These are phyloP conservation scores for Boletus rubroflammeus DNA, from an alignment of 768 basidiomycete species.

Conservation along the genomic window DNA sequence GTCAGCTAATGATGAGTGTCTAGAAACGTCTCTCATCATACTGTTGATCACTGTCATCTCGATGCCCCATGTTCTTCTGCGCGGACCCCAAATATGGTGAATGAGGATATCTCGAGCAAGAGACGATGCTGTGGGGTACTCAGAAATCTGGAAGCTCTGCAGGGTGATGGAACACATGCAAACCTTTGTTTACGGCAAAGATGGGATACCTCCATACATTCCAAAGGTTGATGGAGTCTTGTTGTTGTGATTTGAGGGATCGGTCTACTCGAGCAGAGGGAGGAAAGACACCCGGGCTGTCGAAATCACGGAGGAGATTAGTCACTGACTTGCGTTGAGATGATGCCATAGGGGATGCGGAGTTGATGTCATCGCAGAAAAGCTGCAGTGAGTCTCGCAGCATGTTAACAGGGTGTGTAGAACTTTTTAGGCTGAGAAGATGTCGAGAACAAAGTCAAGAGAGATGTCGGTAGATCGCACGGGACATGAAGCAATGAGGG, in stretches of 20 bases:
- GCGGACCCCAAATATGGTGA: constrained; percentile 84
- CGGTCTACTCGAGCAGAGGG: constrained; percentile 72
- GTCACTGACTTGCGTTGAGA: constrained; percentile 18
- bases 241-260: constrained; percentile 56
- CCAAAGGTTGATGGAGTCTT: constrained; percentile 58
- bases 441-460: neutral
- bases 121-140: constrained; percentile 22
- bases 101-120: constrained; percentile 66
- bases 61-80: constrained; percentile 88
- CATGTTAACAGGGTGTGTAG: constrained; percentile 14
- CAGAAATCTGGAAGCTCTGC: neutral
- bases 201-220: constrained; percentile 69
- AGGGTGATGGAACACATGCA: neutral
- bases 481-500: neutral
- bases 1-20: constrained; percentile 79
- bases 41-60: constrained; percentile 89
- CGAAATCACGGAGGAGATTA: constrained; percentile 47
- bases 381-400: constrained; percentile 22
- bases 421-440: neutral
- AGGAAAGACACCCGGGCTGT: constrained; percentile 64
- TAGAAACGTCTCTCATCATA: constrained; percentile 79
- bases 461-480: neutral
- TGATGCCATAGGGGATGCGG: constrained; percentile 15
- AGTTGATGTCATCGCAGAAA: constrained; percentile 11
- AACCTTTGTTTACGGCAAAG: constrained; percentile 68